phyloP scores from a whole-genome alignment of 495 filamentous ascomycete genomes.

The Daldinia loculata region DNA sequence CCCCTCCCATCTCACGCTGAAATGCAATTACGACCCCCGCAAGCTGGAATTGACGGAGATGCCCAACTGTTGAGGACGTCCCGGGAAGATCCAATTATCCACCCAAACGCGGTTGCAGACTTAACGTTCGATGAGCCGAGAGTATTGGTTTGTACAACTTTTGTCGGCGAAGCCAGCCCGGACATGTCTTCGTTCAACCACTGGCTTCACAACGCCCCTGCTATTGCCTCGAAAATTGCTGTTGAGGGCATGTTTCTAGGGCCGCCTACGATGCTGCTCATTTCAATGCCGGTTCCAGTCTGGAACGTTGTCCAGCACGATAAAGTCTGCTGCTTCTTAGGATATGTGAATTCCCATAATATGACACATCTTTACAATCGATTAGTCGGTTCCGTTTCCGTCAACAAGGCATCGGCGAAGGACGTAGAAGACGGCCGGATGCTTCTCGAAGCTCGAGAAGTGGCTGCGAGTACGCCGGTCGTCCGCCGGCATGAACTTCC shows the following conservation, averaged over 20 bases:
- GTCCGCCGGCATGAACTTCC: conserved; percentile 39
- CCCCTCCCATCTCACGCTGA: conserved; percentile 50
- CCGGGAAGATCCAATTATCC: conserved; percentile 50
- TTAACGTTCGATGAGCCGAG: conserved; percentile 62
- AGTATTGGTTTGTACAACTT: conserved; percentile 64
- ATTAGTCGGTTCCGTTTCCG: conserved; percentile 55
- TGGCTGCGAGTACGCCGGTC: conserved; percentile 44
- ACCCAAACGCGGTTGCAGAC: conserved; percentile 54
- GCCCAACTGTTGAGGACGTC: conserved; percentile 42
- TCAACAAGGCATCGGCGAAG: conserved; percentile 50
- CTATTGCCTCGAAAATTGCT: conserved; percentile 58
- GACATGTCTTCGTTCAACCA: conserved; percentile 67
- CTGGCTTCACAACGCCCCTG: conserved; percentile 61
- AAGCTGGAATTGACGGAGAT: conserved; percentile 50
- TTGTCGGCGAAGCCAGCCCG: conserved; percentile 64
- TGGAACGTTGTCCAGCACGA: conserved; percentile 67
- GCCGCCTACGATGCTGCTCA: conserved; percentile 64
- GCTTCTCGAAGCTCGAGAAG: conserved; percentile 55
- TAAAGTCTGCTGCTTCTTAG: conserved; percentile 65
- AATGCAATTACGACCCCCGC: conserved; percentile 53
- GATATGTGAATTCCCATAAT: conserved; percentile 65
- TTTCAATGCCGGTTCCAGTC: conserved; percentile 63
- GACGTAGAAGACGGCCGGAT: conserved; percentile 60
- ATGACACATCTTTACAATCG: conserved; percentile 65
- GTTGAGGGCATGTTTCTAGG: conserved; percentile 68